Evolutionary conservation across 331 rosid species (phyloP).

Genomic region (Pyracantha coccinea): DNA sequence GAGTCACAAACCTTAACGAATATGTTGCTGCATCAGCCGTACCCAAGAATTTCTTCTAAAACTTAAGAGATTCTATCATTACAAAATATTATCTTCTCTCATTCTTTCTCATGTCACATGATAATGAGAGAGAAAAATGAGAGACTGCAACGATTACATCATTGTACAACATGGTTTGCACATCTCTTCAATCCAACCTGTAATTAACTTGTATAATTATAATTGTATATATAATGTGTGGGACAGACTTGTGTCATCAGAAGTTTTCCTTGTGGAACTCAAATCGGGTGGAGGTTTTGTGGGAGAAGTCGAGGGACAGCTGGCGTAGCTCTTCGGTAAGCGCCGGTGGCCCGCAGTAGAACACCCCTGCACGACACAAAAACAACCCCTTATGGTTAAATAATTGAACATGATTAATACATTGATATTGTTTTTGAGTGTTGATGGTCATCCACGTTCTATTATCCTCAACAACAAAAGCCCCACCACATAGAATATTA

Average conservation of each 20-base stretch:
- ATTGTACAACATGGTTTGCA: no score
- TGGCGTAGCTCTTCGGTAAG: conserved; percentile 1
- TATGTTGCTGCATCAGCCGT: no score
- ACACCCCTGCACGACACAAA: conserved; percentile 13
- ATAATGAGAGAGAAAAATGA: no score
- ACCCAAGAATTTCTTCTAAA: no score
- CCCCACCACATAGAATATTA: neutral
- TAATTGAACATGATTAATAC: neutral
- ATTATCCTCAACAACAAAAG: neutral
- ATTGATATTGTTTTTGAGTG: neutral
- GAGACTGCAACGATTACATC: no score
- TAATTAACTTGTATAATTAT: no score
- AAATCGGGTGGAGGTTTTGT: conserved; percentile 14
- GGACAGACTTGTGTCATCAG: neutral
- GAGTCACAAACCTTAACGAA: no score
- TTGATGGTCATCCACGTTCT: neutral
- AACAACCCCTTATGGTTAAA: neutral
- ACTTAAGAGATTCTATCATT: no score
- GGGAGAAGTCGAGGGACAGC: conserved; percentile 4
- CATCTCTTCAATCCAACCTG: no score
- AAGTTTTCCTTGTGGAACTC: conserved; percentile 12
- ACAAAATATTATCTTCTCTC: no score
- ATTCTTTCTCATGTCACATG: no score
- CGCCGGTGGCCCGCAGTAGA: conserved; percentile 14
- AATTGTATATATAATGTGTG: no score